These are phyloP conservation scores for Penicillium expansum DNA, from an alignment of 2,329 filamentous ascomycete genomes.

Conservation along the genomic window DNA sequence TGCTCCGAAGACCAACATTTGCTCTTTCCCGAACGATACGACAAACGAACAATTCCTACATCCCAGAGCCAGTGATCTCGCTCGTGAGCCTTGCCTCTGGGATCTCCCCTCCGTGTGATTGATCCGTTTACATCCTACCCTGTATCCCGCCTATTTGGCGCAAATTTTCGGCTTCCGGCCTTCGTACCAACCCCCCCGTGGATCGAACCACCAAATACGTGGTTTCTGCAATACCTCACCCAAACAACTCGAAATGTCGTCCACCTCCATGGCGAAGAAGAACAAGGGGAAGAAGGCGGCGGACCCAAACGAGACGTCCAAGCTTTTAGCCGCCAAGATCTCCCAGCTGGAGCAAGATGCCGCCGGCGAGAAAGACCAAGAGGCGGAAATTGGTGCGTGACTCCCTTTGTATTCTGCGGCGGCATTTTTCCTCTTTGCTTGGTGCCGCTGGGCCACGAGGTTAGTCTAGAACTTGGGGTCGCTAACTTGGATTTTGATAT, in stretches of 20 bases:
- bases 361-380: slow-evolving; percentile 90
- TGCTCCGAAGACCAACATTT: slow-evolving; percentile 10
- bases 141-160: slow-evolving; percentile 14
- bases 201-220: background rate
- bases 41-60: slow-evolving; percentile 2
- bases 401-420: slow-evolving; percentile 1
- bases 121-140: slow-evolving; percentile 11
- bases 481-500: slow-evolving; percentile 29
- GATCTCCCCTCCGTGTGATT: slow-evolving; percentile 18
- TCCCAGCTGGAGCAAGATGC: slow-evolving; percentile 92
- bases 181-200: background rate
- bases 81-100: slow-evolving; percentile 19
- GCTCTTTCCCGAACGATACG: slow-evolving; percentile 2
- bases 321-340: slow-evolving; percentile 88
- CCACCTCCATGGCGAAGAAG: slow-evolving; percentile 65
- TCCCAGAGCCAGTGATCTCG: slow-evolving; percentile 23
- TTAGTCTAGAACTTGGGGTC: slow-evolving; percentile 16
- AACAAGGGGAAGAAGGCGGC: slow-evolving; percentile 78
- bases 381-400: slow-evolving; percentile 84
- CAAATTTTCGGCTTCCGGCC: slow-evolving; percentile 22
- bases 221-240: slow-evolving; percentile 12
- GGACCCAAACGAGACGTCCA: slow-evolving; percentile 85
- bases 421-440: background rate
- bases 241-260: slow-evolving; percentile 37
- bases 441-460: slow-evolving; percentile 1